Evolutionary conservation across 345 rosid genomes (phyloP).

Genomic region (thale cress (Arabidopsis thaliana)): DNA sequence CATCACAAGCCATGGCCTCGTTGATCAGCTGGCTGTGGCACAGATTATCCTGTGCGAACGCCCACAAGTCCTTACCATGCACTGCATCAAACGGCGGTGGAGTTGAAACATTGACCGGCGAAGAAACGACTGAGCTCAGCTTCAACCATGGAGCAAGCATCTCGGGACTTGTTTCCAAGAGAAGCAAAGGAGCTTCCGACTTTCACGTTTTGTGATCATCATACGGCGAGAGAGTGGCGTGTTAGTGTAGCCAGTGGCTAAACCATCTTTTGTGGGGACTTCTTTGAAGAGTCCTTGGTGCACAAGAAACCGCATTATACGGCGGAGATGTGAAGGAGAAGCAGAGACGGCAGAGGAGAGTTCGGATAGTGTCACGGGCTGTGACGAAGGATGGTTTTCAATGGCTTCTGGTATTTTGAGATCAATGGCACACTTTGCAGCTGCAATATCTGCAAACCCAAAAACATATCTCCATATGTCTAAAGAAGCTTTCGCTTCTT

Average conservation of each 20-base stretch:
- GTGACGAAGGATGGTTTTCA: conserved; percentile 47
- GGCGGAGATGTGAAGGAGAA: conserved; percentile 53
- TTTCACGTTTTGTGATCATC: conserved; percentile 44
- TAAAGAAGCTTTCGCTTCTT: conserved; percentile 52
- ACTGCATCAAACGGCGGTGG: conserved; percentile 54
- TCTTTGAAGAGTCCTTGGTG: conserved; percentile 56
- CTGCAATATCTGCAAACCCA: conserved; percentile 62
- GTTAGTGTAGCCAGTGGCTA: conserved; percentile 44
- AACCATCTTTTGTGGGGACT: conserved; percentile 32
- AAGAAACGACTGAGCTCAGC: conserved; percentile 51
- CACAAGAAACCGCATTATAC: conserved; percentile 69
- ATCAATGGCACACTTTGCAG: conserved; percentile 76
- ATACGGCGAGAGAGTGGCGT: conserved; percentile 70
- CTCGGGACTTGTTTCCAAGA: conserved; percentile 53
- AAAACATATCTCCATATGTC: conserved; percentile 64
- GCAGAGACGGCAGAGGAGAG: conserved; percentile 58
- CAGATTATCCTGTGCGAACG: conserved; percentile 48
- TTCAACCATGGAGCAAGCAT: conserved; percentile 69
- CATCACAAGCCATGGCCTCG: conserved; percentile 70
- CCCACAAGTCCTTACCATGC: conserved; percentile 60
- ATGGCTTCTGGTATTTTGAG: conserved; percentile 71
- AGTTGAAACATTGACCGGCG: neutral
- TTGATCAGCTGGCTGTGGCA: conserved; percentile 50
- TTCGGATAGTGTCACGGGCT: conserved; percentile 54
- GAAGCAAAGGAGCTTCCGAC: conserved; percentile 50